Evolutionary conservation across 768 basidiomycete species (phyloP).

Genomic region (Pulveroboletus sp.): DNA sequence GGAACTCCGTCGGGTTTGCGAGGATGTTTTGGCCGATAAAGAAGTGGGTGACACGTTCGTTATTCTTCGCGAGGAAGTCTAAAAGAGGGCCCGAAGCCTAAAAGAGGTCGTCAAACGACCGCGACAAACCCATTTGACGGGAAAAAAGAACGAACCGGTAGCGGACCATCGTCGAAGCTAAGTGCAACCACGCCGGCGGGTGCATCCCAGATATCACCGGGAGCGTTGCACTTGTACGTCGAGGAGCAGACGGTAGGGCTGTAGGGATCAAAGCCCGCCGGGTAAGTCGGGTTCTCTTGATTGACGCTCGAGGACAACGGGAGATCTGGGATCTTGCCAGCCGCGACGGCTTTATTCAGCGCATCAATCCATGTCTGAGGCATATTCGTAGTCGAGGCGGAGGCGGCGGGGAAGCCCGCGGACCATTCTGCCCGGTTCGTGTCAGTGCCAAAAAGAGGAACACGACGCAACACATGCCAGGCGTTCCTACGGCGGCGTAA

Average conservation of each 20-base stretch:
- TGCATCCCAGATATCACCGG: slow-evolving; percentile 71
- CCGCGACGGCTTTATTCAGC: slow-evolving; percentile 57
- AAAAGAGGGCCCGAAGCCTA: slow-evolving; percentile 50
- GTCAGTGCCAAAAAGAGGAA: background rate
- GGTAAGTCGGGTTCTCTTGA: slow-evolving; percentile 36
- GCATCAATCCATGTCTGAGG: slow-evolving; percentile 73
- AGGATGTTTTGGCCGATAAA: slow-evolving; percentile 83
- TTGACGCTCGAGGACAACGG: slow-evolving; percentile 41
- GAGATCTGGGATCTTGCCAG: slow-evolving; percentile 72
- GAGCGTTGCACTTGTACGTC: slow-evolving; percentile 60
- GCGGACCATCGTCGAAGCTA: slow-evolving; percentile 81
- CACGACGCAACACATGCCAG: slow-evolving; percentile 37
- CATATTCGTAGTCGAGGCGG: slow-evolving; percentile 47
- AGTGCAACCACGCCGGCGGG: slow-evolving; percentile 63
- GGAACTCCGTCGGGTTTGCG: slow-evolving; percentile 51
- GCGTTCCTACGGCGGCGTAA: slow-evolving; percentile 58
- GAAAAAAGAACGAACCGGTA: slow-evolving; percentile 33
- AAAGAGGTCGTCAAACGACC: background rate
- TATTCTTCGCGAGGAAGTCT: slow-evolving; percentile 62
- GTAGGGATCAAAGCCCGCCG: slow-evolving; percentile 36
- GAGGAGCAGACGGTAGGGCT: slow-evolving; percentile 68
- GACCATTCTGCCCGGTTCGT: slow-evolving; percentile 49
- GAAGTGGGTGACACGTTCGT: slow-evolving; percentile 78
- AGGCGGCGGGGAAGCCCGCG: slow-evolving; percentile 51
- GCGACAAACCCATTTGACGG: background rate